A percentile compares a stretch with the other conserved stretches of the same genome.
Conservation (phyloP, 257 asterid genomes). For the Plantago elongata region DNA sequence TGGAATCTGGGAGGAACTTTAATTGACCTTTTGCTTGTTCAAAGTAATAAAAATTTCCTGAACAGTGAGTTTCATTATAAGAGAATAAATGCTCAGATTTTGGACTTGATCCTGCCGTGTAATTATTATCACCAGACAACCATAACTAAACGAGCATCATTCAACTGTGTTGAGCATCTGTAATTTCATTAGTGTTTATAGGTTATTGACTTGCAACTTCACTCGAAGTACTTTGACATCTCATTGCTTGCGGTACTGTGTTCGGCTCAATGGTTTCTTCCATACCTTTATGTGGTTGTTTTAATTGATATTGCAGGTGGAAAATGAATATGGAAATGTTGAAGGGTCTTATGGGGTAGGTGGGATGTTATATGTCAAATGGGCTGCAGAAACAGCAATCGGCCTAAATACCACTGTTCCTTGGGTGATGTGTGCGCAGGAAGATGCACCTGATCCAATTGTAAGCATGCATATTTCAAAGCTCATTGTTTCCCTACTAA, state of each 20-base stretch:
- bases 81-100: too few species aligned
- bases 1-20: too few species aligned
- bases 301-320: conserved; percentile 39
- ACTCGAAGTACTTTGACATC: not conserved
- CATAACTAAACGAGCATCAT: too few species aligned
- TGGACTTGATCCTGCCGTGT: too few species aligned
- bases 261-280: not conserved
- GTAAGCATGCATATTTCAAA: conserved; percentile 33
- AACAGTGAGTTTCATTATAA: too few species aligned
- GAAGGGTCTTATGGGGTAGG: conserved; percentile 59
- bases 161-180: too few species aligned
- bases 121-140: too few species aligned
- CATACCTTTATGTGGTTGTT: not conserved
- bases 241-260: conserved; percentile 2
- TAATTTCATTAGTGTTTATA: too few species aligned
- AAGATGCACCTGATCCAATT: conserved; percentile 73
- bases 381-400: conserved; percentile 86
- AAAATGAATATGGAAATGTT: conserved; percentile 82
- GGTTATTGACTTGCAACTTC: not conserved
- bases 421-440: conserved; percentile 81
- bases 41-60: too few species aligned
- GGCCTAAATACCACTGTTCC: conserved; percentile 65
- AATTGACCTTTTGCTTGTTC: too few species aligned
- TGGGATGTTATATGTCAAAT: conserved; percentile 53
- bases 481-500: not conserved